Percentiles rank a stretch among this genome's conserved stretches.
Evolutionary conservation across 768 basidiomycete genomes (phyloP).

Genomic region (Russula dissimulans): DNA sequence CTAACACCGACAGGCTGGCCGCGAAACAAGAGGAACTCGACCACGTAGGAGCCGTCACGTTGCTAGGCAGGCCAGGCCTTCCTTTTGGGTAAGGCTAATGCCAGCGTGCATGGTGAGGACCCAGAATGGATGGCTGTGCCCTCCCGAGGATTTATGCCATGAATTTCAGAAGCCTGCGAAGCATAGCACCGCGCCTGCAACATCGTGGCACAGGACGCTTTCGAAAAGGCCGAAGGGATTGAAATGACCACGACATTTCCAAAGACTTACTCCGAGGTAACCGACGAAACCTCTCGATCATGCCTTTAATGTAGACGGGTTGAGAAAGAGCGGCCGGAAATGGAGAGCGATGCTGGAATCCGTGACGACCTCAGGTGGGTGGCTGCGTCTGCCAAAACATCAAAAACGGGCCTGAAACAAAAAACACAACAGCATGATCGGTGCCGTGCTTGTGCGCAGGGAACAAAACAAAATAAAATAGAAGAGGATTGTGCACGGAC

Average conservation of each 20-base stretch:
- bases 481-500: background rate
- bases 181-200: conserved; percentile 13
- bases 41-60: conserved; percentile 18
- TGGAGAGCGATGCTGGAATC: conserved; percentile 7
- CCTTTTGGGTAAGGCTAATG: conserved; percentile 16
- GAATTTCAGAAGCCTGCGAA: conserved; percentile 14
- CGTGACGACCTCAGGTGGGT: background rate
- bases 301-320: conserved; percentile 16
- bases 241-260: conserved; percentile 12
- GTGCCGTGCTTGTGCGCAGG: background rate
- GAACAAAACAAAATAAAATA: background rate
- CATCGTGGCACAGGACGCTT: conserved; percentile 6
- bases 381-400: conserved; percentile 6
- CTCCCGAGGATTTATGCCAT: conserved; percentile 17
- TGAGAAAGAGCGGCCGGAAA: conserved; percentile 16
- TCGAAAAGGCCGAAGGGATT: background rate
- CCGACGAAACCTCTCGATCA: conserved; percentile 14
- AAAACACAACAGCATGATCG: background rate
- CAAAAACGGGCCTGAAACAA: conserved; percentile 6
- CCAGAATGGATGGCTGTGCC: conserved; percentile 9
- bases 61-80: conserved; percentile 13
- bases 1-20: background rate
- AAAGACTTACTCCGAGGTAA: conserved; percentile 14
- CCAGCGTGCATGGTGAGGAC: conserved; percentile 15
- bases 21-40: conserved; percentile 6